These are phyloP conservation scores for Fraxinus latifolia DNA, from an alignment of 305 asterid species.

Conservation along the genomic window DNA sequence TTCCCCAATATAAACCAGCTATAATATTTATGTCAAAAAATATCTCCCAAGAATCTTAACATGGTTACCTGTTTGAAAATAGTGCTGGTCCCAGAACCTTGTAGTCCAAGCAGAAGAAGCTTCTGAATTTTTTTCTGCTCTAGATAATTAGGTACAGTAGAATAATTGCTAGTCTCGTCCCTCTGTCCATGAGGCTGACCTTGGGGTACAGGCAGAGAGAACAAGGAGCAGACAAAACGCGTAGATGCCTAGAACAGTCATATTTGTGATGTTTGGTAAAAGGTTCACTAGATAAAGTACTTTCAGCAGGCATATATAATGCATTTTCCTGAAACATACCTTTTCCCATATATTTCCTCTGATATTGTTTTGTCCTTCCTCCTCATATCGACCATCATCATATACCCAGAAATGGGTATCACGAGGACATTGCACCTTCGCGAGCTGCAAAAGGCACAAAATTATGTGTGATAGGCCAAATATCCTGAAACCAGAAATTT, in stretches of 20 bases:
- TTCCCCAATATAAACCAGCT: constrained; percentile 3
- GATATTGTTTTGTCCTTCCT: constrained; percentile 97
- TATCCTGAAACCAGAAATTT: not conserved
- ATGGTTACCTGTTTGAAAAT: constrained; percentile 84
- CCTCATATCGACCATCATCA: constrained; percentile 96
- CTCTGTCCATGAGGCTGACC: constrained; percentile 68
- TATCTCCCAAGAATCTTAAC: not conserved
- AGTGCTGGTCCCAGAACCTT: constrained; percentile 92
- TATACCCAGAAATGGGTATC: constrained; percentile 98
- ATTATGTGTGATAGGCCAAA: not conserved
- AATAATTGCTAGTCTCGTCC: constrained; percentile 77
- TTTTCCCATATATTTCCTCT: constrained; percentile 97
- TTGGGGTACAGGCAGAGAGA: constrained; percentile 87
- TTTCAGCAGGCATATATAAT: not conserved
- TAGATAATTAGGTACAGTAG: constrained; percentile 63
- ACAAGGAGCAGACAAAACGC: constrained; percentile 75
- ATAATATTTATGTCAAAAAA: not conserved
- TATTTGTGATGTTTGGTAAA: constrained; percentile 16
- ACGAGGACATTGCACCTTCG: constrained; percentile 92
- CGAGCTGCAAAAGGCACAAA: constrained; percentile 34
- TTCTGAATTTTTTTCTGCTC: constrained; percentile 79
- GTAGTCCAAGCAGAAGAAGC: constrained; percentile 80
- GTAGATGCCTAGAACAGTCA: constrained; percentile 64
- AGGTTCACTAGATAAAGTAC: not conserved
- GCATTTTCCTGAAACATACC: constrained; percentile 39